Evolutionary conservation across 441 rosid species (phyloP), one percentile per base, ranked within the genome.

Genomic region (Daphne laureola): DNA sequence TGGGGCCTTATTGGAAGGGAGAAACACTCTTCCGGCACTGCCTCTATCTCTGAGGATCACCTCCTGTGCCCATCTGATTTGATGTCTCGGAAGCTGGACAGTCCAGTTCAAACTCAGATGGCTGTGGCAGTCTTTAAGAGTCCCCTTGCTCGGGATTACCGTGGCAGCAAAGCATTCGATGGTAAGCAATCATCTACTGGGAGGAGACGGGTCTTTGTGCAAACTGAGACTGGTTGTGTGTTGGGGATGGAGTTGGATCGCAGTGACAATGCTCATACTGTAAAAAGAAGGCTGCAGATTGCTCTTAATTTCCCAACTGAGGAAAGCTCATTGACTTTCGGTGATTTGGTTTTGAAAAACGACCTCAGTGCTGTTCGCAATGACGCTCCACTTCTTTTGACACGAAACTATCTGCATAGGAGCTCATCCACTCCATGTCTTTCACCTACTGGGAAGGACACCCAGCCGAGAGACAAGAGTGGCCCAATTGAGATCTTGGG

Each of bases 41-140:
- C 71, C 74, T 66, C 59, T 70, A 65, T 62, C 67, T 59, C 68
- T 35, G 25, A 69, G 61, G 62, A 7, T 25, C 3, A 11, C 59
- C 43, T 46, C 54, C 36, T 50, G 48, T 43, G 50, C 11, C 4
- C 38, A 2, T 47, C 64, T 65, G 60, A 14, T 72, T 82, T 78
- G 74, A 87, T 84, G 90, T 80, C 84, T 69, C 69, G 71, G 62
- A 79, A 84, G 64, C 71, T 84, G 67, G 92, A 84, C 79, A 77
- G 88, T 65, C 92, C 88, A 70, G 92, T 84, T 63, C 92, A 81
- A 66, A 80, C 89, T 12, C 89, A 84, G 70, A 85, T 85, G 89
- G 86, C 86, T 26, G 79, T 85, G 49, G 77, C 93, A 59, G 73
- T 79, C 1, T 74, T 79, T 49, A 85, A 76, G 68, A 80, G 82